These are phyloP conservation scores for Podila epicladia DNA, from an alignment of 192 early-diverging fungal genomes.

Conservation along the genomic window DNA sequence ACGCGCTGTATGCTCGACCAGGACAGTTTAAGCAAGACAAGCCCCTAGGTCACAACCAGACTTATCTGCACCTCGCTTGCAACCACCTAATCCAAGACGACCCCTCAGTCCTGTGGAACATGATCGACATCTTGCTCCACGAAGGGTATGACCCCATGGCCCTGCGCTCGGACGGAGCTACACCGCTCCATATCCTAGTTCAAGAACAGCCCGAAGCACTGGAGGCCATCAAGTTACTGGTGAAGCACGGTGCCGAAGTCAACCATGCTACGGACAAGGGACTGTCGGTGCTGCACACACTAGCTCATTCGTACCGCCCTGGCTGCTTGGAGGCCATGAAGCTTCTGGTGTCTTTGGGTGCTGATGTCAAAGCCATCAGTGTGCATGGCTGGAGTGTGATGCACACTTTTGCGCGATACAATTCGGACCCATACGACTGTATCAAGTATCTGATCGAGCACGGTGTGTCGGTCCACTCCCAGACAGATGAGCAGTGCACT, in stretches of 20 bases:
- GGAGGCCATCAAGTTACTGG: slow-evolving; percentile 54
- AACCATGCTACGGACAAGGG: slow-evolving; percentile 48
- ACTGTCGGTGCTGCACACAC: slow-evolving; percentile 38
- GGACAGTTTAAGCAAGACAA: slow-evolving; percentile 46
- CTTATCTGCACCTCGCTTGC: slow-evolving; percentile 45
- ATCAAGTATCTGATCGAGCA: slow-evolving; percentile 60
- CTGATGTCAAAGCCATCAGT: slow-evolving; percentile 69
- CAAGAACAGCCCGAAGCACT: slow-evolving; percentile 44
- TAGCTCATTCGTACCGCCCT: slow-evolving; percentile 54
- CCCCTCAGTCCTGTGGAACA: slow-evolving; percentile 40
- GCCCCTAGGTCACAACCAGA: slow-evolving; percentile 34
- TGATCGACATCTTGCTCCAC: slow-evolving; percentile 48
- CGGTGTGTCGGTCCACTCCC: slow-evolving; percentile 64
- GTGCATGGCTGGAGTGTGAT: slow-evolving; percentile 71
- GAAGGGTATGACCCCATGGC: slow-evolving; percentile 49
- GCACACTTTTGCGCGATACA: slow-evolving; percentile 58
- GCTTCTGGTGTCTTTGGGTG: slow-evolving; percentile 63
- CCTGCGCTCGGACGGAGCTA: slow-evolving; percentile 28
- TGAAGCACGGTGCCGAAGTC: slow-evolving; percentile 66
- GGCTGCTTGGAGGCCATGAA: slow-evolving; percentile 70
- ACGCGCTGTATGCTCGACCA: slow-evolving; percentile 45
- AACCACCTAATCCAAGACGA: slow-evolving; percentile 36
- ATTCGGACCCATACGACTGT: slow-evolving; percentile 52
- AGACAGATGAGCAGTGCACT: slow-evolving; percentile 73
- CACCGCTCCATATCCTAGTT: slow-evolving; percentile 41